Evolutionary conservation across 176 grass and related monocot species (phyloP), one percentile per base, ranked within the genome.

Genomic region (Olyra latifolia): DNA sequence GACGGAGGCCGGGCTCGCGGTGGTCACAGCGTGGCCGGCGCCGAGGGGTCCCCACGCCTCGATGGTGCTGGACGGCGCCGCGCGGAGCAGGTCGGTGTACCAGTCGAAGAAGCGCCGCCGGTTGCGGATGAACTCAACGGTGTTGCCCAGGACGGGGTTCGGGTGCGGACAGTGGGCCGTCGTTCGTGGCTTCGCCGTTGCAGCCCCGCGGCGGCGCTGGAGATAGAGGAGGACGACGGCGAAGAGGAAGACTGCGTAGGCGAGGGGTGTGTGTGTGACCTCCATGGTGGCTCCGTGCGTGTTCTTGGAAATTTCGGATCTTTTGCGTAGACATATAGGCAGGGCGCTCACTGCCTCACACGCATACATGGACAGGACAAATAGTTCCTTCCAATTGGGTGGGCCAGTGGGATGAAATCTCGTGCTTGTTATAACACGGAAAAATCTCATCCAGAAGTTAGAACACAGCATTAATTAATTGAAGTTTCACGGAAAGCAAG

Each of bases 81-180:
- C 57, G 38, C 68, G 71, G 63, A 95, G 69, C 62, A 74, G 70
- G 56, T 87, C 82, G 25, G 90, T 8, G 75, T 74, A 88, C 93
- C 93, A 95, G 93, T 95, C 93, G 61, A 95, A 86, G 63, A 95
- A 92, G 53, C 87, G 85, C 32, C 69, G 69, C 15, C 82, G 84
- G 79, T 92, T 95, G 74, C 69, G 74, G 58, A 95, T 55, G 90
- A 92, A 92, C 1, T 77, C 81, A 49, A 92, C 3, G 57, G 86
- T 88, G 79, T 95, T 92, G 63, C 93, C 93, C 23, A 95, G 74
- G 42, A 90, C 23, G 12, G 78, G 82, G 64, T 74, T 71, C 0
- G 93, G 78, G 52, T 85, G 74, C 15, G 89, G 87, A 79, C 84
- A 86, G 84, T 64, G 58, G 1, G 83, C 71, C 48, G 67, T 46